A percentile compares a stretch with the other conserved stretches of the same genome.
phyloP scores from a whole-genome alignment of 148 eudicot species.

The Pouteria glomerata region DNA sequence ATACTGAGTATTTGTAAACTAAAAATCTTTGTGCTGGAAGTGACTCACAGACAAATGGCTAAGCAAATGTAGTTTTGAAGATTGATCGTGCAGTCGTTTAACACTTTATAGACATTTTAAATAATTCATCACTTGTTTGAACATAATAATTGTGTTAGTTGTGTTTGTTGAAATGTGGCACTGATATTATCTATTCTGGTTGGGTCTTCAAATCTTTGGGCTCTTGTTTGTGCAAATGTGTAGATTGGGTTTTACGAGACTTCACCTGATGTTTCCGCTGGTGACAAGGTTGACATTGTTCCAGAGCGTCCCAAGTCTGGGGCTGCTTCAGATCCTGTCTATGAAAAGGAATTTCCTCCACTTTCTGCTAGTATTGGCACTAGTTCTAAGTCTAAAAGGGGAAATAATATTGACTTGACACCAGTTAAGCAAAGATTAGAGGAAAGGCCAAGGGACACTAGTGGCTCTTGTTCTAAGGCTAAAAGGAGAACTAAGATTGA shows the following conservation, averaged over 20 bases:
- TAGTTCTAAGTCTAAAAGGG: slow-evolving; percentile 9
- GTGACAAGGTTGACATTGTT: not conserved
- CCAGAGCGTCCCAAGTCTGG: not conserved
- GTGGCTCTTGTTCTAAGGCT: not conserved
- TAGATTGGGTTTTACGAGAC: not conserved
- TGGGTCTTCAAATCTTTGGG: not conserved
- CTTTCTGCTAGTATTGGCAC: not conserved
- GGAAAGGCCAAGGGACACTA: not conserved
- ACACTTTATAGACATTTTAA: not conserved
- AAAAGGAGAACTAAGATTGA: slow-evolving; percentile 22
- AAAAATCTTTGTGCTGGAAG: not conserved
- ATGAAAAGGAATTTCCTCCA: not conserved
- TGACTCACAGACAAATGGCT: not conserved
- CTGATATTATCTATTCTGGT: not conserved
- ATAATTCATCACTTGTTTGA: not conserved
- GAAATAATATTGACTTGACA: slow-evolving; percentile 16
- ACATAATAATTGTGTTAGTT: not conserved
- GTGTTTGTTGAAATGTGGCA: not conserved
- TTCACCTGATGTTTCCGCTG: not conserved
- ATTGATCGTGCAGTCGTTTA: not conserved
- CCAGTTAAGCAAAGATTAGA: not conserved
- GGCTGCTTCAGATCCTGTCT: not conserved
- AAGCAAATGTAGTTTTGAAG: not conserved
- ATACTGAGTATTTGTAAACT: not conserved
- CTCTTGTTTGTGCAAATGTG: not conserved